Evolutionary conservation across 257 asterid species (phyloP), one percentile per base, ranked within the genome.

Genomic region (Scutellaria barbata): DNA sequence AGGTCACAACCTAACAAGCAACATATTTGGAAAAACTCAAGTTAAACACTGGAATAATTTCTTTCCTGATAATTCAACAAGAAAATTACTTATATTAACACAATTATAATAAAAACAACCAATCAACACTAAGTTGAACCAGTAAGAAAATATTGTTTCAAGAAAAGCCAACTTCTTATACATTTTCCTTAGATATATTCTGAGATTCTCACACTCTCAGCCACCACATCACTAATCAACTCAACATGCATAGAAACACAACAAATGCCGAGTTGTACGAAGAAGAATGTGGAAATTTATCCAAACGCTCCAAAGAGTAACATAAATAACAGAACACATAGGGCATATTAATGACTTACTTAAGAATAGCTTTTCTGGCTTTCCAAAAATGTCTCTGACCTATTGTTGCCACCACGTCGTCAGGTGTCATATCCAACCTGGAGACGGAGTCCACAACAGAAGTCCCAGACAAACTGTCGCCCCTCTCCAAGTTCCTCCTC

Each of bases 321-420:
- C n/a, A 37, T 47, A 52, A 5, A 54, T 40, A 45, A 57, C 12
- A 37, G 30, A 50, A 37, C 54, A 64, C 18, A 30, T 4, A 71
- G 39, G 56, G 54, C 20, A 62, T 30, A 35, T 61, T 16, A 52
- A 79, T 85, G 51, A 84, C 96, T 87, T 90, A 94, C 97, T 84
- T 86, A 70, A 84, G 80, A 82, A 93, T 90, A 47, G 89, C 90
- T 81, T 88, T 85, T 73, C 98, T 85, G 74, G 98, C 96, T 84
- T 87, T 90, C 98, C 98, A 93, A 68, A 93, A 93, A 62, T 70
- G 91, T 72, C 85, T 93, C 85, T 76, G 88, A 41, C 98, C 97
- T 20, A 93, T 87, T 60, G 87, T 62, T 53, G 90, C 92, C 6
- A 89, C 98, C 73, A 93, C 88, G 64, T 86, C 98, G 78, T 93